Conservation (phyloP, 1,284 basidiomycete species). For the Coniophora puteana region DNA sequence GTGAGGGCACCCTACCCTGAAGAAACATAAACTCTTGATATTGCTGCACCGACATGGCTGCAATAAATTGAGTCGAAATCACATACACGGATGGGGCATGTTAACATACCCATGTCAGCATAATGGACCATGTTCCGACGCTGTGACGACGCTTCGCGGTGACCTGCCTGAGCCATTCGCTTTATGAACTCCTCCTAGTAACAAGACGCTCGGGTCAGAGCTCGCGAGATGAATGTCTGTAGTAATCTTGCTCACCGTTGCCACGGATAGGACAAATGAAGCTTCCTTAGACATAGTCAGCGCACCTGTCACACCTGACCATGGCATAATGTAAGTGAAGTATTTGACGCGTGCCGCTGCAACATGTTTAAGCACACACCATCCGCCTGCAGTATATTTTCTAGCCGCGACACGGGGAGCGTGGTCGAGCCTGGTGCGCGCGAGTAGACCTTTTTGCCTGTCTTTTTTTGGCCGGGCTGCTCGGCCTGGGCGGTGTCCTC, state of each 20-base stretch:
- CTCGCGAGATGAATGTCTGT: conserved; percentile 2
- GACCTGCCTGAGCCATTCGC: conserved; percentile 55
- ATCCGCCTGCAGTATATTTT: conserved; percentile 69
- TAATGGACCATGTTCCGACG: conserved; percentile 56
- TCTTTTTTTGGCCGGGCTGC: conserved; percentile 26
- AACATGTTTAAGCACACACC: conserved; percentile 41
- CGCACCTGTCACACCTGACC: conserved; percentile 47
- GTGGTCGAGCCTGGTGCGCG: conserved; percentile 60
- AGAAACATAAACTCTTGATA: conserved; percentile 70
- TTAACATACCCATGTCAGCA: conserved; percentile 60
- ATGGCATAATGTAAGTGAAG: conserved; percentile 11
- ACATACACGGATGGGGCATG: conserved; percentile 4
- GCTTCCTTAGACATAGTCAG: conserved; percentile 72
- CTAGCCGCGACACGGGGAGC: conserved; percentile 55
- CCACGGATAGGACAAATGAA: conserved; percentile 62
- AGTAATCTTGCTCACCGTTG: conserved; percentile 50
- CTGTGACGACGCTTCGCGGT: conserved; percentile 49
- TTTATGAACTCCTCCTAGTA: conserved; percentile 76
- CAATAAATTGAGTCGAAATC: conserved; percentile 11
- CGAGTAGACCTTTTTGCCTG: conserved; percentile 35
- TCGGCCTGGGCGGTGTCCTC: conserved; percentile 36
- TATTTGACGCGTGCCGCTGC: conserved; percentile 3
- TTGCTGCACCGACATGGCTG: conserved; percentile 54
- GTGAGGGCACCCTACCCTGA: conserved; percentile 39
- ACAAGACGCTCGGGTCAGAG: conserved; percentile 7